Evolutionary conservation across 495 filamentous ascomycete genomes (phyloP).

Genomic region (Trichoderma virens): DNA sequence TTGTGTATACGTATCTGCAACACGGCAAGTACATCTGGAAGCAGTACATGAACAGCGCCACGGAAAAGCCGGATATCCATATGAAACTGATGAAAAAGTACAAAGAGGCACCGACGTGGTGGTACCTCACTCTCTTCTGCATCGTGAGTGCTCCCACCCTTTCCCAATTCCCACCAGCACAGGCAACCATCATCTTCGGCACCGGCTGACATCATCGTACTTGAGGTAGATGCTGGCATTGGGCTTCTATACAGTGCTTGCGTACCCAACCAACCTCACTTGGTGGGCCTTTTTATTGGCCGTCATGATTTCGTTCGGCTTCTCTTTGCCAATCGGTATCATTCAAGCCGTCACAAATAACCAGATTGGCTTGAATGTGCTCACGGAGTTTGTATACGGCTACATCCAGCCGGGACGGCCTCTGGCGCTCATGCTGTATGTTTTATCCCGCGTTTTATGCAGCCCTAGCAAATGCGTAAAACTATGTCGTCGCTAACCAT

Average conservation of each 20-base stretch:
- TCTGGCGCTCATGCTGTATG: constrained; percentile 57
- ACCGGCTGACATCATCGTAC: constrained; percentile 23
- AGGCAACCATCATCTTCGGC: constrained; percentile 21
- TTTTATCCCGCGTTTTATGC: neutral
- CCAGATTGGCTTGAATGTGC: constrained; percentile 58
- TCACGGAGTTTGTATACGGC: constrained; percentile 66
- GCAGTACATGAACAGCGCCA: constrained; percentile 51
- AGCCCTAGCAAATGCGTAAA: neutral
- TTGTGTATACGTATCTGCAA: constrained; percentile 58
- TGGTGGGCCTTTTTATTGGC: constrained; percentile 64
- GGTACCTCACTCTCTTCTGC: constrained; percentile 44
- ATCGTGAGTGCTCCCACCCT: constrained; percentile 24
- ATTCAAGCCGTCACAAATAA: constrained; percentile 62
- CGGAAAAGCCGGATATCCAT: constrained; percentile 49
- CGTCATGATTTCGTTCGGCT: constrained; percentile 48
- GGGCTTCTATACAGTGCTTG: constrained; percentile 55
- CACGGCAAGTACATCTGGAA: constrained; percentile 56
- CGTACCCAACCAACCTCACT: constrained; percentile 56
- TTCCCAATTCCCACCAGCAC: neutral
- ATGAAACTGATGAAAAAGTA: constrained; percentile 55
- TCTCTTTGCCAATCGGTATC: constrained; percentile 49
- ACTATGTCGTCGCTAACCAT: neutral
- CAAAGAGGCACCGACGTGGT: constrained; percentile 50
- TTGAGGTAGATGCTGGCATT: constrained; percentile 46
- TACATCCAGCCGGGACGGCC: constrained; percentile 63